Base-by-base conservation (phyloP, 176 grass and related monocot genomes). In the Microstegium vimineum region DNA sequence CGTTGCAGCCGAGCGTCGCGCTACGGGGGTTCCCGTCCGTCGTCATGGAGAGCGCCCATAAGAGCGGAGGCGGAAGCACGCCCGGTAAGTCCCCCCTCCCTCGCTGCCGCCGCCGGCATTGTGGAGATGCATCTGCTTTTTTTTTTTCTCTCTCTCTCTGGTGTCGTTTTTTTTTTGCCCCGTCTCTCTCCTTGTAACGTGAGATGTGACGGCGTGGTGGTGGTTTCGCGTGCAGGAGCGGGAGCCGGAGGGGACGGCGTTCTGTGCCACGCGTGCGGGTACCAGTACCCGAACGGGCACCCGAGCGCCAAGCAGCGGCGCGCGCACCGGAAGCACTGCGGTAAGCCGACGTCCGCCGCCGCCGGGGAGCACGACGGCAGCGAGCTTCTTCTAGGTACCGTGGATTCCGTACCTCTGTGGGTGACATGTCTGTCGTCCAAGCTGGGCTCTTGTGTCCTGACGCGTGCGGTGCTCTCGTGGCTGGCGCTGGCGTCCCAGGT, bases 221-320 rank as follows among this genome's bases (percentile, higher is more conserved):
- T 45, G 76, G 41, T 76, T 38, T 60, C 10, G 32, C 10, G 47
- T 68, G 59, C 23, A 40, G 69, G 59, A 69, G 72, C 62, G 1
- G 74, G 16, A 54, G 59, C 70, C 41, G 80, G 60, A 73, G 5
- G 75, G 81, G 64, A 26, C 2, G 76, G 18, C 51, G n/a, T 75
- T 1, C 59, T 82, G 17, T 93, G 91, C 85, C 85, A 85, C 91
- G 67, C 64, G 18, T 93, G 91, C 74, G 87, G 87, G 82, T 87
- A 84, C 84, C 85, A 81, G 77, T 93, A 82, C 73, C 72, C 82
- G 0, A 87, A 82, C 87, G 60, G 60, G 13, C 91, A 87, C 85
- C 91, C 91, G 27, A 90, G 91, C 91, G 85, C 84, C 43, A 93
- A 87, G 85, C 87, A 87, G 60, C 87, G 91, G 9, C 81, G 84